Conservation (phyloP, 192 early-diverging fungal species). For the Backusella parvicylindrica region DNA sequence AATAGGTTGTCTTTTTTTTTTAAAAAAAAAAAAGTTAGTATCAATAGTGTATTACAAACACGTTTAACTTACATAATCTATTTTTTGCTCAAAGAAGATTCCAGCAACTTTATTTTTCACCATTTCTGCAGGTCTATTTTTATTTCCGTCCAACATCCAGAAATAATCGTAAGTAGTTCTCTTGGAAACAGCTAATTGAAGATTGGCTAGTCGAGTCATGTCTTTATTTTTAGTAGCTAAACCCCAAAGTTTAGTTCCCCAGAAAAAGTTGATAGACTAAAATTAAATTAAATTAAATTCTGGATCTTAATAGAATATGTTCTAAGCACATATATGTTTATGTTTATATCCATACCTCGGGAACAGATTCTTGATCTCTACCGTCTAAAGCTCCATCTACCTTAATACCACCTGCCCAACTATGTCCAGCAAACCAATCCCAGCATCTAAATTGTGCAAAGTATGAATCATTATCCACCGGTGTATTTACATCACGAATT, state of each 20-base stretch:
- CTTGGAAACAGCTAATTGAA: conserved; percentile 29
- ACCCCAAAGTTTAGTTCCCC: conserved; percentile 36
- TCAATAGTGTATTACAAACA: neutral
- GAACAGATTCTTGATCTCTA: conserved; percentile 37
- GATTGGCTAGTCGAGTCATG: conserved; percentile 10
- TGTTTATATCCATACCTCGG: conserved; percentile 26
- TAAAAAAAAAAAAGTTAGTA: neutral
- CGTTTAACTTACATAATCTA: conserved; percentile 32
- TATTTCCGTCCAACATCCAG: conserved; percentile 31
- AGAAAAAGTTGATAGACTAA: conserved; percentile 35
- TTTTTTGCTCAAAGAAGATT: conserved; percentile 36
- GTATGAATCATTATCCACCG: conserved; percentile 38
- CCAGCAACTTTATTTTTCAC: conserved; percentile 33
- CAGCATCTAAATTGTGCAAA: conserved; percentile 53
- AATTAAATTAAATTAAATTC: neutral
- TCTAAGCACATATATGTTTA: neutral
- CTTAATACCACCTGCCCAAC: conserved; percentile 58
- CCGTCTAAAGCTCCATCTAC: conserved; percentile 35
- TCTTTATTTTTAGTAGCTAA: conserved; percentile 22
- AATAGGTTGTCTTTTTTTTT: conserved; percentile 32
- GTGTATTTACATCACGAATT: conserved; percentile 49
- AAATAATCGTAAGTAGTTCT: conserved; percentile 36
- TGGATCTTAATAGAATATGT: neutral
- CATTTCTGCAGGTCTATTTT: conserved; percentile 19
- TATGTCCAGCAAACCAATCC: conserved; percentile 63